phyloP scores from a whole-genome alignment of 2,329 filamentous ascomycete genomes.

The Monosporascus sp. region DNA sequence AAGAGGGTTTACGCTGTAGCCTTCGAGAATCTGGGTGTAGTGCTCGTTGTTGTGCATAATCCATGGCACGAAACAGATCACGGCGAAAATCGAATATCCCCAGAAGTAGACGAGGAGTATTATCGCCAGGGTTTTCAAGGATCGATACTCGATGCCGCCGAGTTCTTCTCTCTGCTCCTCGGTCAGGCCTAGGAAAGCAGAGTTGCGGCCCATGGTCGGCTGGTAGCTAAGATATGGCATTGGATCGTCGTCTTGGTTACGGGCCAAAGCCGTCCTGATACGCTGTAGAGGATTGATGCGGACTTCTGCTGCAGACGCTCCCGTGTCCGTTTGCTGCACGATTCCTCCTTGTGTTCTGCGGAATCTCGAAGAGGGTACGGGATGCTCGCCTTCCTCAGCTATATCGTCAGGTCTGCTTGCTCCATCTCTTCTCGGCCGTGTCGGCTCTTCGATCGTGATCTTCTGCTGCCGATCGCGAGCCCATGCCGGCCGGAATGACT shows the following conservation, averaged over 20 bases:
- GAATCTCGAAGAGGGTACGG: constrained; percentile 36
- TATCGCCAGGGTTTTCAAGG: constrained; percentile 76
- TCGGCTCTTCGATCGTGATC: constrained; percentile 64
- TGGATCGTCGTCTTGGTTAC: constrained; percentile 46
- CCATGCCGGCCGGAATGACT: constrained; percentile 8
- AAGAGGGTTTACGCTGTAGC: constrained; percentile 55
- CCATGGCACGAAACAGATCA: constrained; percentile 74
- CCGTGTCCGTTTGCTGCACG: constrained; percentile 31
- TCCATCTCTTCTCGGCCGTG: constrained; percentile 33
- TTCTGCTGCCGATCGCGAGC: constrained; percentile 42
- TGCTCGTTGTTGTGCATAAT: constrained; percentile 57
- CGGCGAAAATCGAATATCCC: constrained; percentile 72
- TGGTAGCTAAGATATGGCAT: constrained; percentile 94
- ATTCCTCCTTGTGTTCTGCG: constrained; percentile 37
- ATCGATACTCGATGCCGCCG: constrained; percentile 93
- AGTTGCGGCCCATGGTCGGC: constrained; percentile 88
- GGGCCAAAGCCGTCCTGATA: constrained; percentile 51
- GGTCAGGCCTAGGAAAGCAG: constrained; percentile 80
- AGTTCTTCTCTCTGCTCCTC: constrained; percentile 92
- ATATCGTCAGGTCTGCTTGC: constrained; percentile 27
- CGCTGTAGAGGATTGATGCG: constrained; percentile 38
- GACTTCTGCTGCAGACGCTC: constrained; percentile 17
- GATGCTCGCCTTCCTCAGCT: constrained; percentile 37
- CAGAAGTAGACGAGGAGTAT: constrained; percentile 78
- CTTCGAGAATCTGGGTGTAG: constrained; percentile 62